phyloP scores from a whole-genome alignment of 257 asterid genomes.

The Craterostigma plantagineum region DNA sequence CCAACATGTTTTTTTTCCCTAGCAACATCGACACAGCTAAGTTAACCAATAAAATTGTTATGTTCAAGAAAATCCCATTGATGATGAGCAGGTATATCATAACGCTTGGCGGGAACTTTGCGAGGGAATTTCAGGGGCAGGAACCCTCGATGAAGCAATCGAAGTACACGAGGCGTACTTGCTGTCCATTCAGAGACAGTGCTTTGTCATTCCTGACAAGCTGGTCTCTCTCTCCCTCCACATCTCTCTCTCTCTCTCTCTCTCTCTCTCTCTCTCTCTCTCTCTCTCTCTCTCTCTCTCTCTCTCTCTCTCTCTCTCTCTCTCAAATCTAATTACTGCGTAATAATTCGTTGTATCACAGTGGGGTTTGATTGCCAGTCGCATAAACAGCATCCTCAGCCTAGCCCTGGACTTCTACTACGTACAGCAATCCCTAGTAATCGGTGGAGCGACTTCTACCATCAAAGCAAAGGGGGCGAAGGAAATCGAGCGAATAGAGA shows the following conservation, averaged over 20 bases:
- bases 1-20: conserved; percentile 8
- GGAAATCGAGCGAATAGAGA: conserved; percentile 80
- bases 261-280: background rate
- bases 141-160: conserved; percentile 82
- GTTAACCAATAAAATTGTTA: no score
- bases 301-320: conserved; percentile 2
- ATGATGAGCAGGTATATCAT: conserved; percentile 59
- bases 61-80: background rate
- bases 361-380: conserved; percentile 95
- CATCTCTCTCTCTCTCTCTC: no score
- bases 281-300: no score
- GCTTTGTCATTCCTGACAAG: conserved; percentile 94
- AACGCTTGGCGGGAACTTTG: conserved; percentile 97
- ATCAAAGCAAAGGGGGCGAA: conserved; percentile 67
- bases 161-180: conserved; percentile 89
- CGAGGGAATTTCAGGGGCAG: conserved; percentile 76
- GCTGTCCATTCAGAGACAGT: conserved; percentile 72
- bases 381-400: conserved; percentile 77
- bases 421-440: conserved; percentile 45
- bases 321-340: no score
- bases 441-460: conserved; percentile 64
- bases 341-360: conserved; percentile 10
- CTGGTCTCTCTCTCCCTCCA: no score
- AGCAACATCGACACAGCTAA: no score
- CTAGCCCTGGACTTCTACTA: conserved; percentile 82